Percentiles rank a stretch among this genome's conserved stretches.
Evolutionary conservation across 1,139 yeast genomes (phyloP).

Genomic region (Kurtzmaniella natalensis): DNA sequence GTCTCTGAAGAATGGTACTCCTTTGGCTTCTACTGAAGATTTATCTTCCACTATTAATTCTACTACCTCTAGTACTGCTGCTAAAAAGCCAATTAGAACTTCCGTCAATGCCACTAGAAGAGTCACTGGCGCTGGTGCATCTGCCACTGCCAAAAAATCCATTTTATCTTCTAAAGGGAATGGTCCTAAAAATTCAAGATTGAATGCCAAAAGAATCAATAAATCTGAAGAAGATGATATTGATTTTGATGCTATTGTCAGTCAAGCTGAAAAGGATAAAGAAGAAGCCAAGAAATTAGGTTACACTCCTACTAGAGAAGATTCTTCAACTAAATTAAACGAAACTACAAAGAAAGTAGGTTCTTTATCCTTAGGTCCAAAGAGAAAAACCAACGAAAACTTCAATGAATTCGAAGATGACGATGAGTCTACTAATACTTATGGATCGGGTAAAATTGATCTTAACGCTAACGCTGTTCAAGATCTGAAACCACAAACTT

Average conservation of each 20-base stretch:
- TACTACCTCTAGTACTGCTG: slow-evolving; percentile 24
- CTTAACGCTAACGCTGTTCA: slow-evolving; percentile 32
- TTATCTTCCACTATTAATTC: slow-evolving; percentile 23
- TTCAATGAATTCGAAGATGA: slow-evolving; percentile 4
- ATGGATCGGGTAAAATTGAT: slow-evolving; percentile 7
- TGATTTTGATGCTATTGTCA: slow-evolving; percentile 90
- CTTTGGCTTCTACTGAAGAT: slow-evolving; percentile 39
- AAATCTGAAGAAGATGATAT: slow-evolving; percentile 57
- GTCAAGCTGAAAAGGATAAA: slow-evolving; percentile 78
- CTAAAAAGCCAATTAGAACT: slow-evolving; percentile 13
- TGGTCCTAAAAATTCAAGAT: slow-evolving; percentile 52
- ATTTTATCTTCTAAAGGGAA: slow-evolving; percentile 39
- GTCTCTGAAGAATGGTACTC: slow-evolving; percentile 47
- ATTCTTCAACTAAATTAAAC: slow-evolving; percentile 10
- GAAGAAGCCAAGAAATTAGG: slow-evolving; percentile 71
- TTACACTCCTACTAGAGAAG: slow-evolving; percentile 53
- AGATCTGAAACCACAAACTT: slow-evolving; percentile 56
- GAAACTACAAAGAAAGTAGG: slow-evolving; percentile 8
- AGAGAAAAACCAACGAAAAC: slow-evolving; percentile 4
- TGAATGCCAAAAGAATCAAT: slow-evolving; percentile 46
- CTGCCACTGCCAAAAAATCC: slow-evolving; percentile 30
- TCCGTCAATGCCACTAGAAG: slow-evolving; percentile 12
- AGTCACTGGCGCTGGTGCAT: slow-evolving; percentile 6
- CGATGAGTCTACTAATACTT: background rate
- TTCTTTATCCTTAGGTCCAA: slow-evolving; percentile 9